These are phyloP conservation scores for Leucosporidium yakuticum DNA, from an alignment of 768 basidiomycete species.

Conservation along the genomic window DNA sequence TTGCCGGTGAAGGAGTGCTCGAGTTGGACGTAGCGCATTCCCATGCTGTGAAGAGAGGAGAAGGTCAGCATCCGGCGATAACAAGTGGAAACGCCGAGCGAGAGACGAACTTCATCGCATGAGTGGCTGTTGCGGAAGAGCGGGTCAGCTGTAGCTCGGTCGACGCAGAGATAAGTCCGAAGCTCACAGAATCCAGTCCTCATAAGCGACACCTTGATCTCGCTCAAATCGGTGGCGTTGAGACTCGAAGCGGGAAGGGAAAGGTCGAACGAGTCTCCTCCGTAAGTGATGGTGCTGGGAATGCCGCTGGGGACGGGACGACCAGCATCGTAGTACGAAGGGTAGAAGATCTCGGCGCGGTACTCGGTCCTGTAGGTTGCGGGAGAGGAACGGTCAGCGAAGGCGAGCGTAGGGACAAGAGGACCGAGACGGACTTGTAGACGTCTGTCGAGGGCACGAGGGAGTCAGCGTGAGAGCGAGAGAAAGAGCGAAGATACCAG, in stretches of 20 bases:
- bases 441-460: neutral
- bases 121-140: neutral
- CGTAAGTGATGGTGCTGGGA: conserved; percentile 57
- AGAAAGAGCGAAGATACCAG: neutral
- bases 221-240: conserved; percentile 62
- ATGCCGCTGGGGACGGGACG: conserved; percentile 60
- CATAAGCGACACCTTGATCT: conserved; percentile 92
- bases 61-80: too few relatives aligned
- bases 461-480: neutral
- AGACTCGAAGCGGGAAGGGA: neutral
- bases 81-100: neutral
- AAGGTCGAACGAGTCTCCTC: conserved; percentile 72
- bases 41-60: conserved; percentile 40
- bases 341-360: conserved; percentile 53
- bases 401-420: too few relatives aligned
- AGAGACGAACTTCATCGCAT: neutral
- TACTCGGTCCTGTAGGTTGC: conserved; percentile 56
- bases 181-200: conserved; percentile 76
- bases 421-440: conserved; percentile 6
- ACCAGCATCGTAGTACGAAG: conserved; percentile 53
- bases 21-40: conserved; percentile 73
- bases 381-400: neutral
- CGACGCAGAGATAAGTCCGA: conserved; percentile 42
- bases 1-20: conserved; percentile 72
- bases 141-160: conserved; percentile 45